Base-by-base conservation (phyloP, 1,284 basidiomycete genomes). In the Fistulinella staudtii region DNA sequence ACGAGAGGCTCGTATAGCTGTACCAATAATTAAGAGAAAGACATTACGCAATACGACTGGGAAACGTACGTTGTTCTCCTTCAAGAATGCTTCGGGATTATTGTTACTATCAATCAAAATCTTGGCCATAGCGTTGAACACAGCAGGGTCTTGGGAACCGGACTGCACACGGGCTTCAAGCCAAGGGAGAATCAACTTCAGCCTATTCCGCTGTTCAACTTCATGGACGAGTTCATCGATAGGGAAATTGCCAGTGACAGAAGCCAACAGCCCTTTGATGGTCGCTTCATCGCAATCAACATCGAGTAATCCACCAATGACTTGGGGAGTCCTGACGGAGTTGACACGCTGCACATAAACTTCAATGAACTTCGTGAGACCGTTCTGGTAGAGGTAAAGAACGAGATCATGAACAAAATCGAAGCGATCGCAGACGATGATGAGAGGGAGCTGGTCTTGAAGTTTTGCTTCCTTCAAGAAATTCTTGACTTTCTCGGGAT, bases 401-500 rank as follows among this genome's bases (percentile, higher is more conserved):
- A 99, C 95, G 46, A 99, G 82, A 63, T 99, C 96, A 68, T 99
- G 96, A 9, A 99, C 96, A 64, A 98, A 99, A 77, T 98, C 94
- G 77, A 99, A 99, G 29, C 96, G 93, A 70, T 99, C 96, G 79
- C 96, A 99, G 59, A 99, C 96, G 54, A 99, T 99, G 76, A 99
- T 99, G 59, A 99, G 85, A 11, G 96, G 96, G 28, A 99, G 83
- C 68, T 99, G 96, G 68, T 99, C 96, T 35, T 85, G 72, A 29
- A 99, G 84, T 64, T 97, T 96, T 59, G 95, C 95, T 66, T 99
- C 96, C 67, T 94, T 95, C 69, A 99, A 84, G 85, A 97, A 99
- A 75, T 99, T 99, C 79, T 99, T 99, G 77, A 99, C 96, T 72
- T 99, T 99, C 74, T 99, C 96, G 2, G 96, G 91, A 69, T 96